Evolutionary conservation across 1,139 yeast genomes (phyloP), one percentile per base, ranked within the genome.

Genomic region (Debaryomycetaceae sp.): DNA sequence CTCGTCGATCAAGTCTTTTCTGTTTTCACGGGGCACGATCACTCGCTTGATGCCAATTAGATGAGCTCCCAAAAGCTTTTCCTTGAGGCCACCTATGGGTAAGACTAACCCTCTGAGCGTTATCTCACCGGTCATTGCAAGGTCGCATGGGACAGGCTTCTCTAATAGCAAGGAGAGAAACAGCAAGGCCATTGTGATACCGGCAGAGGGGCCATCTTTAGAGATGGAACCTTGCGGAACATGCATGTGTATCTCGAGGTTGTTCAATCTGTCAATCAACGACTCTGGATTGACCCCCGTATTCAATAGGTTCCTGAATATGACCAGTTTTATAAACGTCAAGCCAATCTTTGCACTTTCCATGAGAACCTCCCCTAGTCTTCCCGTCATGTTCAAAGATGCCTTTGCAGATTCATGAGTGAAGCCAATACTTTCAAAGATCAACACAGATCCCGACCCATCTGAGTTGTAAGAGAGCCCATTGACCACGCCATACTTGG

Each of bases 91-190:
- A 5, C 97, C 97, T 53, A 90, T 90, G 5, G 96, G 95, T 43
- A 90, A 70, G 0, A 90, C 87, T 56, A 86, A 79, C 2, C 97
- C 97, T 34, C 96, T 74, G 23, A 90, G 72, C 0, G 97, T 88
- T 52, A 90, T 84, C 60, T 90, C 97, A 5, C 97, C 97, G 0
- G 97, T 90, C 96, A 90, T 87, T 46, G 97, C 97, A 46, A 88
- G 68, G 45, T 78, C 75, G 11, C 78, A 65, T 6, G 87, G 83
- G 9, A 89, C 86, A 0, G 90, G 84, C 48, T 75, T 77, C 48
- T 83, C 78, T 44, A 88, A 63, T 4, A 90, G 75, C 46, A 87
- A 70, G 0, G 96, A 88, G 39, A 90, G 67, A 45, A 90, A 71
- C 60, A 90, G 87, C 42, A 89, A 66, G 0, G 97, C 86, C 82